phyloP scores from a whole-genome alignment of 345 rosid genomes.

The Pistacia vera region DNA sequence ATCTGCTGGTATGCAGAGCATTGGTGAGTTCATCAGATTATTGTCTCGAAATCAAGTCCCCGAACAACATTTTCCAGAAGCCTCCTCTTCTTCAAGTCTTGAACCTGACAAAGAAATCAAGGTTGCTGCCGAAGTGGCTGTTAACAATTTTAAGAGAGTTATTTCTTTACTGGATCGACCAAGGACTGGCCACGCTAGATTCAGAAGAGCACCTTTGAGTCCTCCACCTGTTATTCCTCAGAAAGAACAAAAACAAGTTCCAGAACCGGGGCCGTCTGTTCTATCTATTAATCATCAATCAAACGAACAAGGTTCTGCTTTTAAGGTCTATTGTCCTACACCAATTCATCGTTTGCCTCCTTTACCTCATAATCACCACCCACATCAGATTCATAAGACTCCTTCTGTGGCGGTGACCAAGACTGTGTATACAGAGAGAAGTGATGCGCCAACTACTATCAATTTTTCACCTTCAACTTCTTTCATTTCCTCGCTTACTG shows the following conservation, averaged over 20 bases:
- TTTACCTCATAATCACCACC: slow-evolving; percentile 52
- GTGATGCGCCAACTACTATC: slow-evolving; percentile 42
- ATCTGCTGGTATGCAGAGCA: slow-evolving; percentile 76
- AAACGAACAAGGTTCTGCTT: slow-evolving; percentile 57
- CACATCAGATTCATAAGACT: slow-evolving; percentile 20
- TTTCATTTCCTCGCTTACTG: slow-evolving; percentile 71
- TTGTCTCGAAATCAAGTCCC: slow-evolving; percentile 43
- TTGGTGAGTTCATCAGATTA: slow-evolving; percentile 67
- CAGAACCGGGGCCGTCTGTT: slow-evolving; percentile 21
- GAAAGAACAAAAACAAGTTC: slow-evolving; percentile 19
- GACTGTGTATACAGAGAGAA: slow-evolving; percentile 38
- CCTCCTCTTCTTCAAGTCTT: slow-evolving; percentile 21
- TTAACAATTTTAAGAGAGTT: slow-evolving; percentile 71
- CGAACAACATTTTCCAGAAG: slow-evolving; percentile 18
- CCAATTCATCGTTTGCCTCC: slow-evolving; percentile 78
- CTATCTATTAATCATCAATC: slow-evolving; percentile 16
- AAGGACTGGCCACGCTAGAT: slow-evolving; percentile 93
- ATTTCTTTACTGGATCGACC: slow-evolving; percentile 70
- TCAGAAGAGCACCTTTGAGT: slow-evolving; percentile 55
- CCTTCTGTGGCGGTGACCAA: slow-evolving; percentile 26
- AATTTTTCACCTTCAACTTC: slow-evolving; percentile 63
- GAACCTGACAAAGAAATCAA: slow-evolving; percentile 44
- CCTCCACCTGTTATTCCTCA: not conserved
- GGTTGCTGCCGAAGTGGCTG: slow-evolving; percentile 73
- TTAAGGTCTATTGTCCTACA: slow-evolving; percentile 66